A percentile compares a stretch with the other conserved stretches of the same genome.
Conservation (phyloP, 768 basidiomycete genomes). For the Podaxis sp. region DNA sequence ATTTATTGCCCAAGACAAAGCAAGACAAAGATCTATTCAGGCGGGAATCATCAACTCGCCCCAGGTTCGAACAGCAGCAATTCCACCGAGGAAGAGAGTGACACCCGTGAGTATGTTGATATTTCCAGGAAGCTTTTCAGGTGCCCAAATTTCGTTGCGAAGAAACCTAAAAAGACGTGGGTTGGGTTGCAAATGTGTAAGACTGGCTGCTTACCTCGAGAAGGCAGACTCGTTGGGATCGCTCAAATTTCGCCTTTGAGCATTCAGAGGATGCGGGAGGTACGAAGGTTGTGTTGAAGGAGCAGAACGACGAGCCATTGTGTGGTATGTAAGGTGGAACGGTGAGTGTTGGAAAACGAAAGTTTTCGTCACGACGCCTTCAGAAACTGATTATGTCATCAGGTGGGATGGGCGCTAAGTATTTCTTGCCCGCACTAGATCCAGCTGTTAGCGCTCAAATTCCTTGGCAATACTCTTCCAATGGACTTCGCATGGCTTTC, state of each 20-base stretch:
- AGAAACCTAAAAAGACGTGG: constrained; percentile 30
- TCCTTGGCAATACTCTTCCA: too few relatives aligned
- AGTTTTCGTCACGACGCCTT: constrained; percentile 2
- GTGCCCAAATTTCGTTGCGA: constrained; percentile 63
- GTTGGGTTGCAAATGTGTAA: constrained; percentile 18
- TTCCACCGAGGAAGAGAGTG: constrained; percentile 64
- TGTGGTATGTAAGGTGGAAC: constrained; percentile 11
- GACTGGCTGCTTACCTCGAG: constrained; percentile 28
- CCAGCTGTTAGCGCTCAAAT: not conserved
- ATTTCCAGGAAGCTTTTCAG: constrained; percentile 74
- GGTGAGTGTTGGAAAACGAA: constrained; percentile 3
- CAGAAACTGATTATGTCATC: constrained; percentile 1
- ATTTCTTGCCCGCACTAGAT: not conserved
- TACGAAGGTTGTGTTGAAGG: constrained; percentile 53
- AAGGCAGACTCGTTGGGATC: constrained; percentile 65
- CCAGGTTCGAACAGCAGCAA: constrained; percentile 69
- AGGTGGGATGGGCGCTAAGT: too few relatives aligned
- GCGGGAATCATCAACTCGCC: constrained; percentile 74
- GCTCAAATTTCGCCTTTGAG: constrained; percentile 33
- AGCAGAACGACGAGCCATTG: constrained; percentile 66
- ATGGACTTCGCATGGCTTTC: too few relatives aligned
- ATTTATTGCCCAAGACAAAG: not conserved
- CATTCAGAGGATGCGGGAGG: constrained; percentile 41
- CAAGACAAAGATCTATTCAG: constrained; percentile 22
- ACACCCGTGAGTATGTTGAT: constrained; percentile 64